These are phyloP conservation scores for Leccinum sublutescens DNA, from an alignment of 768 basidiomycete species.

Conservation along the genomic window DNA sequence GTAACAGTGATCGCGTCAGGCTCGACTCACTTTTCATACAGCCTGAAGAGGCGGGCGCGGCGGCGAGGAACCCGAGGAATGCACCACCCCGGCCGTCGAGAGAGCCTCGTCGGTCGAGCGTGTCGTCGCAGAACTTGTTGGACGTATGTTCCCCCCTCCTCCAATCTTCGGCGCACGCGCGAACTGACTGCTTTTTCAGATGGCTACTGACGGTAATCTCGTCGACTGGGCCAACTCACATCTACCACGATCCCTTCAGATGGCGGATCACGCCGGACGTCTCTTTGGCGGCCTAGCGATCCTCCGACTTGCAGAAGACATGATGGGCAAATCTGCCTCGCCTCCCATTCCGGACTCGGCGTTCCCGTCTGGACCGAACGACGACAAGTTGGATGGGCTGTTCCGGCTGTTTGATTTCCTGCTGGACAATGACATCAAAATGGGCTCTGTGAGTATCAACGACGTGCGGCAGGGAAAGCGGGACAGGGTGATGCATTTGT, in stretches of 20 bases:
- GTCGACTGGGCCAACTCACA: conserved; percentile 89
- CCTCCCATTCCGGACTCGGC: conserved; percentile 77
- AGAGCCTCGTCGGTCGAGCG: conserved; percentile 50
- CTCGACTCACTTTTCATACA: conserved; percentile 60
- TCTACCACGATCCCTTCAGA: conserved; percentile 62
- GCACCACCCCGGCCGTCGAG: conserved; percentile 69
- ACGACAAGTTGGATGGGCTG: conserved; percentile 84
- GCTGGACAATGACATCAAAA: conserved; percentile 87
- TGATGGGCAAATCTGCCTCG: conserved; percentile 61
- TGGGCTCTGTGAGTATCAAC: conserved; percentile 91
- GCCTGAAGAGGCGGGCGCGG: conserved; percentile 22
- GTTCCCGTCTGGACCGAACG: conserved; percentile 64
- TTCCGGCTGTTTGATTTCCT: conserved; percentile 91
- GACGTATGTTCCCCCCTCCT: conserved; percentile 9
- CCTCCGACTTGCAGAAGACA: conserved; percentile 81
- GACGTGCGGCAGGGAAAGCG: conserved; percentile 82
- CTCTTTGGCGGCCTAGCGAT: conserved; percentile 73
- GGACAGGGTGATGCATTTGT: conserved; percentile 76
- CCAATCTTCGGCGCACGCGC: conserved; percentile 2
- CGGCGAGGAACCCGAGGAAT: conserved; percentile 9
- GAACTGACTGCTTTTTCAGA: background rate
- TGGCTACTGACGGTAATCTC: conserved; percentile 48
- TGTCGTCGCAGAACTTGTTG: conserved; percentile 27
- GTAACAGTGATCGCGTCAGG: conserved; percentile 41
- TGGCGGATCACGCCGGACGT: conserved; percentile 43